These are phyloP conservation scores for Trametes gibbosa DNA, from an alignment of 768 basidiomycete species.

Conservation along the genomic window DNA sequence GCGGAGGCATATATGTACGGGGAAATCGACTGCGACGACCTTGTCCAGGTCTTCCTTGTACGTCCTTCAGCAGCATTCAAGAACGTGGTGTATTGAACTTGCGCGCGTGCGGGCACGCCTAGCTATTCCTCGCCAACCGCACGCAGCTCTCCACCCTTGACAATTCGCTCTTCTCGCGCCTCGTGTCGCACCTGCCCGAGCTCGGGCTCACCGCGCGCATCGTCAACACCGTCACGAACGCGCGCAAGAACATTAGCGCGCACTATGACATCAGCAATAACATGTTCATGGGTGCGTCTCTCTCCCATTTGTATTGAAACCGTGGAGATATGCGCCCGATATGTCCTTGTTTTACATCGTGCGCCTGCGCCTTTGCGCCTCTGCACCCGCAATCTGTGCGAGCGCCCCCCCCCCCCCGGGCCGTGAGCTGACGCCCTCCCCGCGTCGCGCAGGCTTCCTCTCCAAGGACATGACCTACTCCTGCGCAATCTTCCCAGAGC, in stretches of 20 bases:
- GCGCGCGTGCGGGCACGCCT: background rate
- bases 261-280: conserved; percentile 80
- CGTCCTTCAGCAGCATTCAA: no score
- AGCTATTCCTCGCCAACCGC: conserved; percentile 66
- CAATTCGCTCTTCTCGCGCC: conserved; percentile 44
- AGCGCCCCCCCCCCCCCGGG: no score
- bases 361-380: no score
- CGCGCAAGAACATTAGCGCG: conserved; percentile 66
- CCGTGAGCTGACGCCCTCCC: background rate
- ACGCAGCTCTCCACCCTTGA: conserved; percentile 47
- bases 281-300: conserved; percentile 57
- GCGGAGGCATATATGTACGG: conserved; percentile 79
- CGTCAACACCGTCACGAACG: conserved; percentile 62
- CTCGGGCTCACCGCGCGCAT: conserved; percentile 58
- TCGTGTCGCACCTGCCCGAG: conserved; percentile 50
- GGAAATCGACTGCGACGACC: conserved; percentile 65
- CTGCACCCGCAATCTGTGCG: no score
- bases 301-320: background rate
- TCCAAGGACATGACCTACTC: conserved; percentile 78
- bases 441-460: conserved; percentile 40
- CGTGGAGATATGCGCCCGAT: background rate
- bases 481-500: conserved; percentile 63
- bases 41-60: conserved; percentile 64
- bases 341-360: background rate
- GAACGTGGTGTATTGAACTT: no score